Percentiles rank a stretch among this genome's conserved stretches.
These are phyloP conservation scores for Chrysoporthe austroafricana DNA, from an alignment of 2,329 filamentous ascomycete genomes.

Conservation along the genomic window DNA sequence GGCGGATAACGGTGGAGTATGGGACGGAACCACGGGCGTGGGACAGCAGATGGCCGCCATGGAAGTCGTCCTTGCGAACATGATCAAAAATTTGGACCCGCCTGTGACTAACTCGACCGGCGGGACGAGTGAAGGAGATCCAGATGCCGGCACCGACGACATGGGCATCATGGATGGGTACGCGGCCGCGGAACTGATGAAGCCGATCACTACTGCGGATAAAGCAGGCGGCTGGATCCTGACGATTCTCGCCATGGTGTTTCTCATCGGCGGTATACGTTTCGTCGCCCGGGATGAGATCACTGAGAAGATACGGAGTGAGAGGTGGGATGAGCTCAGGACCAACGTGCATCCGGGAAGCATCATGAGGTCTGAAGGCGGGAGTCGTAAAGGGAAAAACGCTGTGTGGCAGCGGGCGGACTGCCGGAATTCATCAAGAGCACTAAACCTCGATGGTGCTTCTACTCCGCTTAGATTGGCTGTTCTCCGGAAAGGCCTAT, in stretches of 20 bases:
- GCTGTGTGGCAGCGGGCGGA: background rate
- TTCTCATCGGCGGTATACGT: constrained; percentile 19
- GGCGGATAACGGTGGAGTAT: constrained; percentile 52
- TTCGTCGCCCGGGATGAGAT: constrained; percentile 26
- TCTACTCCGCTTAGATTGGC: background rate
- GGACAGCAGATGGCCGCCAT: constrained; percentile 74
- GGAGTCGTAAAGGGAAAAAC: background rate
- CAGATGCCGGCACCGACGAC: constrained; percentile 50
- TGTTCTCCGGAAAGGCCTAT: too few relatives aligned
- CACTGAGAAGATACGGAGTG: background rate
- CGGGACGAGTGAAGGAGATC: constrained; percentile 56
- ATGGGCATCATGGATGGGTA: constrained; percentile 43
- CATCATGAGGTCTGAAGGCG: background rate
- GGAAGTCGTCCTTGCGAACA: constrained; percentile 65
- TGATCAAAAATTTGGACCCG: constrained; percentile 50
- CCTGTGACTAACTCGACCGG: constrained; percentile 57
- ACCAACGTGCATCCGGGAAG: background rate
- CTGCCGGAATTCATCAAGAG: background rate
- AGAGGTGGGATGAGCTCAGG: constrained; percentile 21
- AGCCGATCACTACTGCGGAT: constrained; percentile 61
- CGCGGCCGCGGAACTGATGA: constrained; percentile 34
- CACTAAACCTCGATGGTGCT: constrained; percentile 15
- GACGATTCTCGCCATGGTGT: constrained; percentile 44
- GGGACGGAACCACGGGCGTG: constrained; percentile 64
- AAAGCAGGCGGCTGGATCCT: constrained; percentile 69